phyloP scores from a whole-genome alignment of 345 rosid species.

The Mallotus nudiflorus region DNA sequence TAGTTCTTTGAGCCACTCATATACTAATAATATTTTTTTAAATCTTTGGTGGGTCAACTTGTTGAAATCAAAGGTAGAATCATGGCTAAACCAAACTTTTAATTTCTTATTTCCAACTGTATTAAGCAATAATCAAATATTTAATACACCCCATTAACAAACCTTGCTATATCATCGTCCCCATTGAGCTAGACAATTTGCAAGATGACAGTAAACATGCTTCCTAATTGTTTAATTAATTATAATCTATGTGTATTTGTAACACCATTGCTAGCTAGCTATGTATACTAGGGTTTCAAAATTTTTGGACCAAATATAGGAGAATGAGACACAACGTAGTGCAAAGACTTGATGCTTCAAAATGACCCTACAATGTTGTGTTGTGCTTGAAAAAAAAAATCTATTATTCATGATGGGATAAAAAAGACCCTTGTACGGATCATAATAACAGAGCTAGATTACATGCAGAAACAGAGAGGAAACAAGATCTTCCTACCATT shows the following conservation, averaged over 20 bases:
- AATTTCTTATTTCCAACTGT: conserved; percentile 30
- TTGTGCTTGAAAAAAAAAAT: conserved; percentile 27
- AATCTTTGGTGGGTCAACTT: conserved; percentile 39
- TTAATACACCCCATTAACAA: conserved; percentile 28
- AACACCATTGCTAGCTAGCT: neutral
- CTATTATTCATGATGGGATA: conserved; percentile 26
- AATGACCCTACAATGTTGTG: conserved; percentile 48
- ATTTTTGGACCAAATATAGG: neutral
- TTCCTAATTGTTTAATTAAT: conserved; percentile 32
- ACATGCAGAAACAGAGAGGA: conserved; percentile 35
- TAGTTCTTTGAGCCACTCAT: conserved; percentile 75
- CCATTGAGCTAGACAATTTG: conserved; percentile 34
- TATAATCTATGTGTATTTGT: neutral
- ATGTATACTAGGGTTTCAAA: conserved; percentile 3
- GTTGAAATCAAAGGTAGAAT: neutral
- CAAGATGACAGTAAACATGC: conserved; percentile 38
- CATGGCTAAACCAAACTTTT: neutral
- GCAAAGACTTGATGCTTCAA: conserved; percentile 39
- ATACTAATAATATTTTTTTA: conserved; percentile 14
- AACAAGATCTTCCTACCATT: conserved; percentile 44
- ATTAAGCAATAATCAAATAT: conserved; percentile 16
- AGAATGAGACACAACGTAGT: conserved; percentile 40
- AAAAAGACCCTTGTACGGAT: conserved; percentile 31
- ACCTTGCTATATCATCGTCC: conserved; percentile 22
- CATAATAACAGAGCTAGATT: conserved; percentile 16